Evolutionary conservation across 768 basidiomycete genomes (phyloP).

Genomic region (Mycena albidolilacea): DNA sequence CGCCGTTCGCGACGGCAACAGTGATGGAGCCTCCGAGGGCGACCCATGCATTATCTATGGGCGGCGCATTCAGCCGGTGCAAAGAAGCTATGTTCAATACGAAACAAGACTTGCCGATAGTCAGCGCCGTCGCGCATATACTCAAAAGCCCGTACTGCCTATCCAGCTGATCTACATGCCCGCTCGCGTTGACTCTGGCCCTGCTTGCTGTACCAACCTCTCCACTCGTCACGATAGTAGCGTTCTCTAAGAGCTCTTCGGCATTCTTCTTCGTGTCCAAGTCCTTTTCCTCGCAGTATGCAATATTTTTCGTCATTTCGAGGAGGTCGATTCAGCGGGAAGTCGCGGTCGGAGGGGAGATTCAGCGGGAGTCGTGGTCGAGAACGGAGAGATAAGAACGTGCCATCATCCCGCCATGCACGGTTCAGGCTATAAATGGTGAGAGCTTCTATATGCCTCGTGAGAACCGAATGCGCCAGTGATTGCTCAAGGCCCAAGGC

Average conservation of each 20-base stretch:
- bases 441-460: neutral
- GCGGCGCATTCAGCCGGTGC: too few relatives aligned
- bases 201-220: neutral
- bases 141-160: slow-evolving; percentile 26
- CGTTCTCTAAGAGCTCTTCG: too few relatives aligned
- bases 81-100: too few relatives aligned
- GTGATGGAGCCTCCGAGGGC: slow-evolving; percentile 29
- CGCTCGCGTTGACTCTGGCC: neutral
- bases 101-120: too few relatives aligned
- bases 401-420: slow-evolving; percentile 1
- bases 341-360: neutral
- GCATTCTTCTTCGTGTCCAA: neutral
- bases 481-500: too few relatives aligned
- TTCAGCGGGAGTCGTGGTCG: too few relatives aligned
- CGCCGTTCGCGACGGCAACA: slow-evolving; percentile 15
- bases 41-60: slow-evolving; percentile 17
- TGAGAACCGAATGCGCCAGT: neutral
- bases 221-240: neutral
- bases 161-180: slow-evolving; percentile 29
- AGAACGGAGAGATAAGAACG: neutral
- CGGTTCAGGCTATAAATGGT: slow-evolving; percentile 1
- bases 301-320: too few relatives aligned
- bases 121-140: neutral
- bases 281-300: neutral
- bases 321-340: neutral